Conservation (phyloP, 164 flowering plant species). For the Vitis amurensis region DNA sequence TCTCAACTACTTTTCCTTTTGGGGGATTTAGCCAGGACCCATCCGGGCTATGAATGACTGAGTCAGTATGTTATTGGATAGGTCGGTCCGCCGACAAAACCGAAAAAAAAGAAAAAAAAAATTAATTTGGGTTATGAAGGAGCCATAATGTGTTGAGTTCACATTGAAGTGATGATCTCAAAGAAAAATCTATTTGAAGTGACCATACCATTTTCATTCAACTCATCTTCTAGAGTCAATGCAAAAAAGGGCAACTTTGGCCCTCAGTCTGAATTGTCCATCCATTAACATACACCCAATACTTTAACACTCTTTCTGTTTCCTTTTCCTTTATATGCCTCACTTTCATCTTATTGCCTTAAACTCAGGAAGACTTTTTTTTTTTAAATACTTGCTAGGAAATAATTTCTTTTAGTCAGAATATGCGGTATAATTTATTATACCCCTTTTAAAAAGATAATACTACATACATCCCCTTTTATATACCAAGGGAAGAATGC, state of each 20-base stretch:
- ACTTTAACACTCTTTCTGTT: not conserved
- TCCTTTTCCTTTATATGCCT: slow-evolving; percentile 11
- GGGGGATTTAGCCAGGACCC: slow-evolving; percentile 5
- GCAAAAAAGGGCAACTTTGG: slow-evolving; percentile 25
- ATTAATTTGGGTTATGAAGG: not conserved
- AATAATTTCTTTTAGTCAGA: too few species aligned
- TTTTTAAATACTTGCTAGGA: too few species aligned
- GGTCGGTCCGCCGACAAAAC: slow-evolving; percentile 4
- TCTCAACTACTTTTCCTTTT: too few species aligned
- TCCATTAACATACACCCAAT: not conserved
- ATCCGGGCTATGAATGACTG: not conserved
- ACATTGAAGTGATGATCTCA: too few species aligned
- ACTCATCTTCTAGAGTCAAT: slow-evolving; percentile 25
- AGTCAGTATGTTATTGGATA: too few species aligned
- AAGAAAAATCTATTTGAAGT: slow-evolving; percentile 9
- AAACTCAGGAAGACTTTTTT: not conserved
- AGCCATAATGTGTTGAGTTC: too few species aligned
- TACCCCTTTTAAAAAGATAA: too few species aligned
- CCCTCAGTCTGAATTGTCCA: slow-evolving; percentile 9
- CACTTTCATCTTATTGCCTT: not conserved
- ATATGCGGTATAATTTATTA: too few species aligned
- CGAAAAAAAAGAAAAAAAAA: not conserved
- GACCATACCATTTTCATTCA: slow-evolving; percentile 13
- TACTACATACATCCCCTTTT: too few species aligned
- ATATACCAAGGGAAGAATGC: too few species aligned